Evolutionary conservation across 2,329 filamentous ascomycete species (phyloP), one percentile per base, ranked within the genome.

Genomic region (Colletotrichum horii): DNA sequence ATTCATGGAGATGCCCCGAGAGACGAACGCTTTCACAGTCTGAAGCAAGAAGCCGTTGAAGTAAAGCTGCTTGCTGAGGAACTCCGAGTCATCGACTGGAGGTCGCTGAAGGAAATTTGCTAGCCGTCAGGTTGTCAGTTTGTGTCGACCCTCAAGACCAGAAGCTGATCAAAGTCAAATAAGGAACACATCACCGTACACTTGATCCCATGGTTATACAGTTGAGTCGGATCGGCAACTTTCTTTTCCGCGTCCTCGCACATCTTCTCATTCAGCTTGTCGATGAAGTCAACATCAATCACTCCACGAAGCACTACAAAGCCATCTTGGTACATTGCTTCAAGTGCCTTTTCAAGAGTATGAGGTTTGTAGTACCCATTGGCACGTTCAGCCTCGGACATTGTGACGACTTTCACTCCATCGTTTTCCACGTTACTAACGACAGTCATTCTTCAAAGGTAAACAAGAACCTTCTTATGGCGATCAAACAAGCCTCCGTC

Each of bases 191-290:
- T 22, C 4, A 32, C 24, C 43, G 52, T 56, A 92, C 84, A 77
- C 92, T 93, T 4, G 89, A 90, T 67, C 87, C 88, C 79, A 92
- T 92, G 80, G 92, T 93, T 78, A 92, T 93, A 84, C 88, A 93
- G 0, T 26, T 67, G 65, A n/a, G 89, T 90, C 1, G 88, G 87
- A n/a, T 90, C 85, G 24, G 91, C 87, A 2, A 90, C 89, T 55
- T 85, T 83, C 6, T 81, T 79, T 5, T 84, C 84, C 2, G 91
- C 91, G 80, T 93, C 91, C 60, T 89, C 55, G 2, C 90, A 85
- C 91, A 93, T 93, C 78, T 88, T 90, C 64, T 79, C 76, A 79
- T 93, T 93, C 55, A 93, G 83, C 7, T 79, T 78, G 78, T 93
- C 89, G 6, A 93, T 82, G n/a, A 87, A 80, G 0, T 83, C 80